phyloP scores from a whole-genome alignment of 164 flowering plant genomes.

The Aristolochia californica region DNA sequence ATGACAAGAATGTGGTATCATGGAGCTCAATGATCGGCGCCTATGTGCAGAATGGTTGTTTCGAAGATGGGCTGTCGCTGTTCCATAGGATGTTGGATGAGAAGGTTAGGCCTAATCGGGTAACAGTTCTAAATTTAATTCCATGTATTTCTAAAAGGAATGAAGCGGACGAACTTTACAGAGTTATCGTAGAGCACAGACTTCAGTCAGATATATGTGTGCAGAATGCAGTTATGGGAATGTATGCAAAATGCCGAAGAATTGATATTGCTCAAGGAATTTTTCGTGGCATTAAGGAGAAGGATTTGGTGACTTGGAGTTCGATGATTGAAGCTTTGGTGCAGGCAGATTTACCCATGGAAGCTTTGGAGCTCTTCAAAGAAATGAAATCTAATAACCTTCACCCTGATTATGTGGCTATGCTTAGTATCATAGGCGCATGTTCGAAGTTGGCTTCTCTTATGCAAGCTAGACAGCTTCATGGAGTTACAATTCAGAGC shows the following conservation, averaged over 20 bases:
- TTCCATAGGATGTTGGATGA: conserved; percentile 20
- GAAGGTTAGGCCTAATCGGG: conserved; percentile 14
- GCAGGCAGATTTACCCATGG: conserved; percentile 14
- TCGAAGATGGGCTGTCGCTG: conserved; percentile 15
- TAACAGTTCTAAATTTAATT: conserved; percentile 16
- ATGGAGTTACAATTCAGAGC: conserved; percentile 15
- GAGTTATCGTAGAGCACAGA: conserved; percentile 12
- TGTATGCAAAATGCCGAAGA: conserved; percentile 24
- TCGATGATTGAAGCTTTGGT: conserved; percentile 27
- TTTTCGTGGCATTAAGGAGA: conserved; percentile 6
- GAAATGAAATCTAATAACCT: conserved; percentile 11
- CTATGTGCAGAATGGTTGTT: conserved; percentile 15
- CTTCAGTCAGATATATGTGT: conserved; percentile 15
- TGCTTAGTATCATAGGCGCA: conserved; percentile 12
- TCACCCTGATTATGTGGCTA: conserved; percentile 18
- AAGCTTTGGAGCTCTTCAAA: conserved; percentile 15
- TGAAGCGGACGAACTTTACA: conserved; percentile 15
- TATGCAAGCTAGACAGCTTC: conserved; percentile 16
- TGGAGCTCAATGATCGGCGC: conserved; percentile 24
- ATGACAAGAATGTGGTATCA: conserved; percentile 16
- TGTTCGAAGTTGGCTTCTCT: conserved; percentile 7
- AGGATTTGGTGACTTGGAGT: conserved; percentile 27
- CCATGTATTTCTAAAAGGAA: conserved; percentile 14
- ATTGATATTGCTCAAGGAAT: conserved; percentile 15
- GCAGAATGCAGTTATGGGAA: conserved; percentile 22